A percentile compares a stretch with the other conserved stretches of the same genome.
phyloP scores from a whole-genome alignment of 495 filamentous ascomycete genomes.

The Staphylotrichum longicolle region DNA sequence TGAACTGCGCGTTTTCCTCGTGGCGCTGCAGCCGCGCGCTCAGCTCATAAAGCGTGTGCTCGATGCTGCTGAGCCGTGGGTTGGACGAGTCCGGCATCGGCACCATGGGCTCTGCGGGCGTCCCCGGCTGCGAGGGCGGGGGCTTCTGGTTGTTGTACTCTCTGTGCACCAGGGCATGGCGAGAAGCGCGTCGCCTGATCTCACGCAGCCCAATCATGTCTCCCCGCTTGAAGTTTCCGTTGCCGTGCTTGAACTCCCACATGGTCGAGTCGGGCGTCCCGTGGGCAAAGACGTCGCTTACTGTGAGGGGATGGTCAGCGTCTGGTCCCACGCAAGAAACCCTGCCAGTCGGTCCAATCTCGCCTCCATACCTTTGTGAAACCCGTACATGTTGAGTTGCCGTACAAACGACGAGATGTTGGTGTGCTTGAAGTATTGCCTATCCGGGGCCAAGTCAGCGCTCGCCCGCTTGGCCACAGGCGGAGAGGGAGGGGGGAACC shows the following conservation, averaged over 20 bases:
- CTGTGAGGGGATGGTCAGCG: slow-evolving; percentile 46
- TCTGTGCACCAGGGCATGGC: slow-evolving; percentile 91
- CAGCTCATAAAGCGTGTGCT: slow-evolving; percentile 81
- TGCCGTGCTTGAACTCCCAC: slow-evolving; percentile 99
- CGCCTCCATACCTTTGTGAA: slow-evolving; percentile 83
- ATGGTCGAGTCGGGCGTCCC: slow-evolving; percentile 92
- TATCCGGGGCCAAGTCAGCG: slow-evolving; percentile 31
- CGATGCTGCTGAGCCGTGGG: slow-evolving; percentile 68
- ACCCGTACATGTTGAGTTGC: slow-evolving; percentile 99
- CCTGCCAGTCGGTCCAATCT: neutral
- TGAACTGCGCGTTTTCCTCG: slow-evolving; percentile 76
- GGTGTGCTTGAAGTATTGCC: slow-evolving; percentile 98
- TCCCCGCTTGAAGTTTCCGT: slow-evolving; percentile 93
- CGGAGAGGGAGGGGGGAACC: slow-evolving; percentile 2
- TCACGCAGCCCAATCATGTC: slow-evolving; percentile 89
- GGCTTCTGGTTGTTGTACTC: slow-evolving; percentile 88
- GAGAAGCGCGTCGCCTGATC: slow-evolving; percentile 94
- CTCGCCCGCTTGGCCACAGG: neutral
- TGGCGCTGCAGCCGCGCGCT: slow-evolving; percentile 69
- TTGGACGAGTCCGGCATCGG: slow-evolving; percentile 68
- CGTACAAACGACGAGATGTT: slow-evolving; percentile 98
- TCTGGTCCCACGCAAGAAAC: neutral
- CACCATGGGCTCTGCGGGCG: slow-evolving; percentile 75
- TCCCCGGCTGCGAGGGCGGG: slow-evolving; percentile 71
- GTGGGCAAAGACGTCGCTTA: slow-evolving; percentile 98